phyloP scores from a whole-genome alignment of 805 yeast genomes.

The Ogataea pignaliae region DNA sequence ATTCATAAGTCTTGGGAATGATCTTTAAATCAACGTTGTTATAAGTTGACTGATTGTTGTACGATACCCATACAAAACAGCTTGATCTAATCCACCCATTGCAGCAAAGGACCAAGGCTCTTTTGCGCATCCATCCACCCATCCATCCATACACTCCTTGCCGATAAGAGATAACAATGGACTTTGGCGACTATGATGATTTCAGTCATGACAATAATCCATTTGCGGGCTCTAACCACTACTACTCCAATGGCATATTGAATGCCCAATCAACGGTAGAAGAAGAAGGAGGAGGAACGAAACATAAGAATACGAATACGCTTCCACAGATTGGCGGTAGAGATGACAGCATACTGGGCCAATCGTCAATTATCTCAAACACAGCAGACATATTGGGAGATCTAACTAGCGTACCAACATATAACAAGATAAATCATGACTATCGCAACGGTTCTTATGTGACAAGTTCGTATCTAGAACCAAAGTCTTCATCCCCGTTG shows the following conservation, averaged over 20 bases:
- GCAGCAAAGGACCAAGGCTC: too few species aligned
- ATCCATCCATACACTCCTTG: background rate
- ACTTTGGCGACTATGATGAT: slow-evolving; percentile 29
- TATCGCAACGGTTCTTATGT: too few species aligned
- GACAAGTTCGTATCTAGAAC: too few species aligned
- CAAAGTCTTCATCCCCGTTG: too few species aligned
- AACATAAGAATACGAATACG: slow-evolving; percentile 1
- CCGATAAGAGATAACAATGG: slow-evolving; percentile 10
- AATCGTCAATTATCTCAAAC: background rate
- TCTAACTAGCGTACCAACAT: too few species aligned
- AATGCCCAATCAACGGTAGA: slow-evolving; percentile 5
- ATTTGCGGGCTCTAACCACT: slow-evolving; percentile 32
- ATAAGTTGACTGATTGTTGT: too few species aligned
- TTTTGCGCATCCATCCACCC: background rate
- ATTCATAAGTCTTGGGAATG: too few species aligned
- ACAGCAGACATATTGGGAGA: background rate
- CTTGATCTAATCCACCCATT: too few species aligned
- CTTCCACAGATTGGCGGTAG: background rate
- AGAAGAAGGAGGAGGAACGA: background rate
- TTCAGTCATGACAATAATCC: slow-evolving; percentile 32
- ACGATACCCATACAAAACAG: too few species aligned
- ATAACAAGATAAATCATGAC: too few species aligned
- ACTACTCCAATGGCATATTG: slow-evolving; percentile 25
- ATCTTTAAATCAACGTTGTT: too few species aligned
- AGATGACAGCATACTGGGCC: background rate